Evolutionary conservation across 495 filamentous ascomycete genomes (phyloP), one percentile per base, ranked within the genome.

Genomic region (Cryomyces antarcticus): DNA sequence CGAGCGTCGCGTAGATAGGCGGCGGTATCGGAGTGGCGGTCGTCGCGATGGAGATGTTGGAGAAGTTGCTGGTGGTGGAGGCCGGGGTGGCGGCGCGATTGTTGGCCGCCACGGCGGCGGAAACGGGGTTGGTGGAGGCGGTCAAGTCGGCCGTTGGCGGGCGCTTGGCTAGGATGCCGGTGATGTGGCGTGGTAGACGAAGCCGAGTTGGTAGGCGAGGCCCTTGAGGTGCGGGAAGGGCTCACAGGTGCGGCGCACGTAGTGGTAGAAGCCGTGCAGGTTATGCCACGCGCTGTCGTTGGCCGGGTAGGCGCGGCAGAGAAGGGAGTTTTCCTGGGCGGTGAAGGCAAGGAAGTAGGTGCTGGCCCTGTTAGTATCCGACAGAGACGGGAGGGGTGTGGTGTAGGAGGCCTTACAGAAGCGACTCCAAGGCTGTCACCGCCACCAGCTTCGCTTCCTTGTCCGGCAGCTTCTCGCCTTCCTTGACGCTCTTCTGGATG

Each of bases 301-400:
- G 4, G 43, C 43, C n/a, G 6, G 6, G n/a, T 42, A 10, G 49
- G 46, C 5, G 49, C 46, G 10, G 46, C 34, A n/a, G 46, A 24
- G 1, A 10, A 39, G 39, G 39, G 40, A 37, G n/a, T 43, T 36
- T 41, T 51, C 49, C 4, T 42, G 42, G 43, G 39, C 44, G 33
- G 42, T 46, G 42, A 52, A 52, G 42, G 49, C 46, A 5, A 52
- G 46, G 36, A 49, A 10, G 46, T 39, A 52, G 30, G 49, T 41
- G 17, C 17, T 24, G 17, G 17, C 17, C 17, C 2, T 24, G 17
- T 24, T 24, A 24, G 17, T 24, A 2, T 24, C 2, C 17, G 17
- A 24, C 17, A 24, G 17, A 24, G 17, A 24, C 17, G 17, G 17
- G 17, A 24, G 17, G 17, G 17, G 2, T 24, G 2, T 24, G 17